Base-by-base conservation (phyloP, 2,329 filamentous ascomycete genomes). In the Hymenoscyphus repandus region DNA sequence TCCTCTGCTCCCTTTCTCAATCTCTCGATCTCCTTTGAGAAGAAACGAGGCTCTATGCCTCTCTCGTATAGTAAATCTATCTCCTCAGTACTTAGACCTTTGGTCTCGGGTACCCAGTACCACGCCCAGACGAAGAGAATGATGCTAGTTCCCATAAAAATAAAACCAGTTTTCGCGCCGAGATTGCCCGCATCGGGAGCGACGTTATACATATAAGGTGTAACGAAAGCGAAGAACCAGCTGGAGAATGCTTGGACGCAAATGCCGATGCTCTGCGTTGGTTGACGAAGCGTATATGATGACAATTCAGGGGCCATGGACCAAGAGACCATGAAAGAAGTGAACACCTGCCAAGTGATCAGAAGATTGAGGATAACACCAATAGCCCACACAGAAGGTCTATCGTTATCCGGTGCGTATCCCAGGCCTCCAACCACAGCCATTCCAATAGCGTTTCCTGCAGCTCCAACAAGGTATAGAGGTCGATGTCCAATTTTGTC, bases 31-130 rank as follows among this genome's bases (percentile, higher is more conserved):
- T 27, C 40, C 40, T 3, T 44, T 31, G 20, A 12, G 33, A 51
- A 54, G 7, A 20, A 34, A 40, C 55, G 54, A 6, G 55, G 53
- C 32, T 12, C 38, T 17, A 55, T 36, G 3, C 42, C 27, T 0
- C 20, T 40, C 37, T 50, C 51, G 48, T 58, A 60, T 32, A 58
- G 34, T 10, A 22, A 37, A 60, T 80, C 76, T 51, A 80, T 74
- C 57, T 79, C 74, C 34, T 66, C 66, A 0, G 71, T 65, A 1
- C 64, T 73, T 17, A 74, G 63, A 3, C 73, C 73, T 62, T 74
- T 75, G 66, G 78, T 79, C 59, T 82, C 78, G 0, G 79, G 78
- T 0, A 81, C 65, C 33, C 68, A 66, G 10, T 70, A 64, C 66
- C 69, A 82, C 0, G 72, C 69, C 0, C 72, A 41, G 1, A 65